Evolutionary conservation across 768 basidiomycete genomes (phyloP), one percentile per base, ranked within the genome.

Genomic region (Pilatotrama ljubarskyi): DNA sequence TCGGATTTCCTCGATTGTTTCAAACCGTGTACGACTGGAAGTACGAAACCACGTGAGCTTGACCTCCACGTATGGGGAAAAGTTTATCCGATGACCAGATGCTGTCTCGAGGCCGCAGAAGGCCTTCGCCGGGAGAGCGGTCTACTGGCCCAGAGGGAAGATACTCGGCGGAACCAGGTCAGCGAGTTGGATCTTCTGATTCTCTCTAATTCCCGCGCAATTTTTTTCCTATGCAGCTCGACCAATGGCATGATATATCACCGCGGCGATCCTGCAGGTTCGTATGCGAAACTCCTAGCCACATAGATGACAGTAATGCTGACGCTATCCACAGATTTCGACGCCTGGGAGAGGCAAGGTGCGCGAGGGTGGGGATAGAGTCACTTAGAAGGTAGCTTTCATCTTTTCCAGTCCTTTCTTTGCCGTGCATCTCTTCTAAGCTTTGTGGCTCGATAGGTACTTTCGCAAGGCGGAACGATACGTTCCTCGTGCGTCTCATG

Each of bases 1-100:
- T 66, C 4, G 64, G 43, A 2, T 74, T 63, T 42, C 2, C 42
- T 1, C 46, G 70, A 13, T 68, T 88, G 7, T 81, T 83, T 55
- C 69, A 74, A 43, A 72, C 76, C 1, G 76, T 76, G 44, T 76
- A 81, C 66, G 80, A 83, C 32, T 87, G 65, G 65, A 49, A 46
- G 6, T 63, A 58, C 26, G n/a, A 61, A 13, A 64, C 63, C 7
- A 61, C 29, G 65, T 68, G 29, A 32, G 29, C 29, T 32, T 10
- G 4, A 10, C 29, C 10, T 32, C 29, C 29, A 25, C 13, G 59
- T 18, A 7, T 25, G 13, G n/a, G 5, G 18, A 20, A 2, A 1
- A 3, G 15, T 10, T 5, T 14, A 11, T 2, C 25, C 1, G 4
- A 22, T 37, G 25, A n/a, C 15, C 7, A 40, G 5, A 15, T 49